phyloP scores from a whole-genome alignment of 495 filamentous ascomycete species.

The Penicilliopsis zonata region DNA sequence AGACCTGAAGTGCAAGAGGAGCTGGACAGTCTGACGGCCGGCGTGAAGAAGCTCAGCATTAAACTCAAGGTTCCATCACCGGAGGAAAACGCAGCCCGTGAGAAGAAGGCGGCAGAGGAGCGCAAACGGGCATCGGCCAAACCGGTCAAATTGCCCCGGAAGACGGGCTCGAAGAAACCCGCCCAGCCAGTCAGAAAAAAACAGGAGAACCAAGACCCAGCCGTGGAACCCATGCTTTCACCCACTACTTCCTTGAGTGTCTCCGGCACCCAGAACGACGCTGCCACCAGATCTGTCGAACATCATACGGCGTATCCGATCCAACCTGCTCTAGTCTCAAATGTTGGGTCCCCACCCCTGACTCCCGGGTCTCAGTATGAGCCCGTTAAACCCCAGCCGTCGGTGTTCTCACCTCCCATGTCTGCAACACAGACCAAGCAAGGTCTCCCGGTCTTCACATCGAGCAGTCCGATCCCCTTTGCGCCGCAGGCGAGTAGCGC shows the following conservation, averaged over 20 bases:
- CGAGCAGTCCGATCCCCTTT: constrained; percentile 40
- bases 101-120: constrained; percentile 29
- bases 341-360: constrained; percentile 11
- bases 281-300: too few relatives aligned
- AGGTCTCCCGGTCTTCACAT: constrained; percentile 39
- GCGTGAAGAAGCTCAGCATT: constrained; percentile 54
- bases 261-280: too few relatives aligned
- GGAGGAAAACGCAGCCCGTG: constrained; percentile 54
- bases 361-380: constrained; percentile 9
- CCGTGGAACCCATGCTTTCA: neutral
- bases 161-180: constrained; percentile 4
- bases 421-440: constrained; percentile 26
- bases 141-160: constrained; percentile 11
- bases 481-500: constrained; percentile 8
- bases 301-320: constrained; percentile 1
- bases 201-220: neutral
- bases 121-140: constrained; percentile 9
- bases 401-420: constrained; percentile 16
- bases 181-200: constrained; percentile 2
- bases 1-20: constrained; percentile 16
- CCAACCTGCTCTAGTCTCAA: constrained; percentile 2
- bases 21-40: constrained; percentile 52
- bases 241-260: too few relatives aligned
- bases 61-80: constrained; percentile 63
- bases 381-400: constrained; percentile 5